These are phyloP conservation scores for Nigrospora sphaerica DNA, from an alignment of 2,329 filamentous ascomycete species.

Conservation along the genomic window DNA sequence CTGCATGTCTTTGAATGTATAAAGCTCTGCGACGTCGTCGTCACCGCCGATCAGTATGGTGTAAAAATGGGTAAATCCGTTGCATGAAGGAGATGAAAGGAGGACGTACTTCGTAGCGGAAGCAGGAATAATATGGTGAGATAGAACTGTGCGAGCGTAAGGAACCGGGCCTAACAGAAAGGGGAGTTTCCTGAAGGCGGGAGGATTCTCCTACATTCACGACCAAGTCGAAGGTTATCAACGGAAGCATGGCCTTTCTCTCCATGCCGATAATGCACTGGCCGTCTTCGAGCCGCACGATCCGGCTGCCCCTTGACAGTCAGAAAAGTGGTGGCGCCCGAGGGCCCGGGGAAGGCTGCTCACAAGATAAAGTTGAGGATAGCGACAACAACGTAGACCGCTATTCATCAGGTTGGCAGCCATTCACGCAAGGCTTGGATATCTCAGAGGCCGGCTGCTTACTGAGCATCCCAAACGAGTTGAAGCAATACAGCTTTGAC, in stretches of 20 bases:
- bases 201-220: slow-evolving; percentile 39
- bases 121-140: slow-evolving; percentile 56
- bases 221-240: slow-evolving; percentile 53
- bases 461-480: slow-evolving; percentile 51
- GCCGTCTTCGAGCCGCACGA: slow-evolving; percentile 46
- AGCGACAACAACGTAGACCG: slow-evolving; percentile 36
- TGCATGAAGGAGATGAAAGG: no score
- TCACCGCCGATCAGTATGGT: not conserved
- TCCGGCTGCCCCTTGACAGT: slow-evolving; percentile 33
- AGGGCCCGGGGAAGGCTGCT: slow-evolving; percentile 11
- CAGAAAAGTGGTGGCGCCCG: not conserved
- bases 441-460: slow-evolving; percentile 1
- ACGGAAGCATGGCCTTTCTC: slow-evolving; percentile 49
- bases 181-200: not conserved
- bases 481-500: slow-evolving; percentile 54
- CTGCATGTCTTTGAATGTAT: slow-evolving; percentile 43
- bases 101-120: slow-evolving; percentile 45
- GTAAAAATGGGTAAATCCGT: not conserved
- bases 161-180: not conserved
- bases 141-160: slow-evolving; percentile 34
- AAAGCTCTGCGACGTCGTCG: slow-evolving; percentile 32
- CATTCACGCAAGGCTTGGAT: not conserved
- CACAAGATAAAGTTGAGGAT: slow-evolving; percentile 56
- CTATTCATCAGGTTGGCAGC: slow-evolving; percentile 18
- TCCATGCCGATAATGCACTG: slow-evolving; percentile 57